A percentile compares a stretch with the other conserved stretches of the same genome.
Evolutionary conservation across 495 filamentous ascomycete genomes (phyloP).

Genomic region (Podospora pseudocomata): DNA sequence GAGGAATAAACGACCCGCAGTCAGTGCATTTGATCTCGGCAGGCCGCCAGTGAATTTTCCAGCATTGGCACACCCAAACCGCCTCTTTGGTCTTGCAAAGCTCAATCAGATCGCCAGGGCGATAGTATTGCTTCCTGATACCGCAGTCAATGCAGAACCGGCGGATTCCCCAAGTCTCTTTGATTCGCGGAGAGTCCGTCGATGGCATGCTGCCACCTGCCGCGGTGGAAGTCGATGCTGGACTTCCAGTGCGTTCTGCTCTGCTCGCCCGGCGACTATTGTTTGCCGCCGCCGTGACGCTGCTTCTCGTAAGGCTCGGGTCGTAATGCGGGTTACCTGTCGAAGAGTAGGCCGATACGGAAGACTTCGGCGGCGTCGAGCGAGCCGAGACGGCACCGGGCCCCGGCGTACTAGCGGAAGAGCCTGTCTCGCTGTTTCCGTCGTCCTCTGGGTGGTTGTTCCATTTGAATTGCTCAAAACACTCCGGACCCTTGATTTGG

Average conservation of each 20-base stretch:
- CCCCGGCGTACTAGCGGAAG: not conserved
- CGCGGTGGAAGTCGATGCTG: not conserved
- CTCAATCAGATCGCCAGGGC: constrained; percentile 26
- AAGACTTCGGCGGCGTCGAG: constrained; percentile 4
- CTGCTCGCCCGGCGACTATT: not conserved
- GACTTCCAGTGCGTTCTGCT: not conserved
- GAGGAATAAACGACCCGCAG: constrained; percentile 7
- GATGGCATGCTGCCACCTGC: not conserved
- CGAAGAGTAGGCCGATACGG: not conserved
- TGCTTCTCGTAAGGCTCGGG: constrained; percentile 26
- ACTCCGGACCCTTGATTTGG: constrained; percentile 16
- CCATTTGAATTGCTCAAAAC: constrained; percentile 28
- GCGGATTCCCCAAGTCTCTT: constrained; percentile 21
- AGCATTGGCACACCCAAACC: constrained; percentile 31
- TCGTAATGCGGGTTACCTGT: constrained; percentile 30
- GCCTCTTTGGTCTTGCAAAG: constrained; percentile 20
- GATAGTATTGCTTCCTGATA: constrained; percentile 22
- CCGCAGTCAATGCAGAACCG: constrained; percentile 33
- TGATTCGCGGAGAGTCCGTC: constrained; percentile 19
- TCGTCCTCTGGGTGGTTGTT: constrained; percentile 13
- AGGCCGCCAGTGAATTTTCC: constrained; percentile 13
- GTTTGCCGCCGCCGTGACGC: constrained; percentile 13
- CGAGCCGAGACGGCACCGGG: not conserved
- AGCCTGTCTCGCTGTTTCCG: constrained; percentile 2
- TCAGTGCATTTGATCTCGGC: constrained; percentile 14